These are phyloP conservation scores for Cetraspora pellucida DNA, from an alignment of 192 early-diverging fungal species.

Conservation along the genomic window DNA sequence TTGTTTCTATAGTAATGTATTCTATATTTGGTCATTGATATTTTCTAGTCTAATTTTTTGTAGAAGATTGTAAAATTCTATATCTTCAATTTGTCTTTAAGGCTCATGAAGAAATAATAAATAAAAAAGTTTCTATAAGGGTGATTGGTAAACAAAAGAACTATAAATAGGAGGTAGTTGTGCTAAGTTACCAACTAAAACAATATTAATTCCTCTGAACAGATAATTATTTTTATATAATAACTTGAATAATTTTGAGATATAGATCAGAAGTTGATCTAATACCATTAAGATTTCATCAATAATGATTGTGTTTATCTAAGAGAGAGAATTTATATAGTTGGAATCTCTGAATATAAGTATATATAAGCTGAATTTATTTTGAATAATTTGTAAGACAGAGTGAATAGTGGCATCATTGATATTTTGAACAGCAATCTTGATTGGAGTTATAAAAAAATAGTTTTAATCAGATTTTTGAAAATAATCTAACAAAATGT, in stretches of 20 bases:
- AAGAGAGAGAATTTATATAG: neutral
- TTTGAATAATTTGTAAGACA: neutral
- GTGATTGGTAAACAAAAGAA: neutral
- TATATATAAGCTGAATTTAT: neutral
- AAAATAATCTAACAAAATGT: neutral
- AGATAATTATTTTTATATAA: neutral
- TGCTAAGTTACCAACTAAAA: neutral
- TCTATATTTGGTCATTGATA: neutral
- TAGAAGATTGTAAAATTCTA: neutral
- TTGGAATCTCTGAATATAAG: neutral
- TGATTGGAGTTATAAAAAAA: conserved; percentile 2
- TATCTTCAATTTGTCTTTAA: neutral
- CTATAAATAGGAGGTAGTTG: conserved; percentile 5
- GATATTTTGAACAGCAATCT: neutral
- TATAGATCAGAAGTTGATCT: neutral
- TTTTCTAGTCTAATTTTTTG: conserved; percentile 5
- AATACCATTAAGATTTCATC: conserved; percentile 3
- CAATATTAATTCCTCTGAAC: neutral
- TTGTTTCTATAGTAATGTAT: neutral
- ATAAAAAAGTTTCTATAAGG: neutral
- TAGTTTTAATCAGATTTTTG: conserved; percentile 7
- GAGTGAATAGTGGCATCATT: neutral
- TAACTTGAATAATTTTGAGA: too few relatives aligned
- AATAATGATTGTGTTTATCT: neutral
- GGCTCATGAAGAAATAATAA: too few relatives aligned